Evolutionary conservation across 306 rosid genomes (phyloP).

Genomic region (Casuarina cunninghamiana): DNA sequence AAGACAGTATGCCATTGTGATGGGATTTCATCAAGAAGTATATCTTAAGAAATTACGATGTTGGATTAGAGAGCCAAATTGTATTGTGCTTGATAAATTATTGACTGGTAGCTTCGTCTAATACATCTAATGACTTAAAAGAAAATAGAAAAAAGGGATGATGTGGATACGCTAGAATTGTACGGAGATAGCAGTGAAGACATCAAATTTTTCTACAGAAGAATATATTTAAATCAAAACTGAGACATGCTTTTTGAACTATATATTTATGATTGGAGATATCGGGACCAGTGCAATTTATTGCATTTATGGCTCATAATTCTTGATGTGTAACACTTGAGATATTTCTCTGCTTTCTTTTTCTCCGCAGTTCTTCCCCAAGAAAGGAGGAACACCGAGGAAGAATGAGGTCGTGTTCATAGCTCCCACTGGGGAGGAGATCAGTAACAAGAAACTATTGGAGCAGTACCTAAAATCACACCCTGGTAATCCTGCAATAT

Average conservation of each 20-base stretch:
- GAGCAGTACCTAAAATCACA: slow-evolving; percentile 84
- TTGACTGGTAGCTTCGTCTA: background rate
- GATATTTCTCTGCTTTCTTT: slow-evolving; percentile 6
- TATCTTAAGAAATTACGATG: background rate
- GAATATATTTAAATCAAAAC: background rate
- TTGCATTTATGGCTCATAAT: slow-evolving; percentile 5
- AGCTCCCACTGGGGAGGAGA: slow-evolving; percentile 90
- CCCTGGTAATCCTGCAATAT: slow-evolving; percentile 66
- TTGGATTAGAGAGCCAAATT: background rate
- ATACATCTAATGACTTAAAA: background rate
- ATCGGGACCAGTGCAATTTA: background rate
- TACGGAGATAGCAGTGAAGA: background rate
- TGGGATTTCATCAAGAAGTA: background rate
- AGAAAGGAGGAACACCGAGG: slow-evolving; percentile 72
- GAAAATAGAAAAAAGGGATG: background rate
- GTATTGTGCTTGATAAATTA: background rate
- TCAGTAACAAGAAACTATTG: slow-evolving; percentile 57
- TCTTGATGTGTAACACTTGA: slow-evolving; percentile 12
- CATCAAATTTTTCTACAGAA: background rate
- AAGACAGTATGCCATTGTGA: background rate
- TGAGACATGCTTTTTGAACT: background rate
- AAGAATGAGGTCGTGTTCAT: slow-evolving; percentile 72
- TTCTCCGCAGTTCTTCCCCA: slow-evolving; percentile 63
- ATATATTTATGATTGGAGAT: background rate
- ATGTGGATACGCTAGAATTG: background rate